Evolutionary conservation across 495 filamentous ascomycete genomes (phyloP), one percentile per base, ranked within the genome.

Genomic region (Penicillium paradoxum): DNA sequence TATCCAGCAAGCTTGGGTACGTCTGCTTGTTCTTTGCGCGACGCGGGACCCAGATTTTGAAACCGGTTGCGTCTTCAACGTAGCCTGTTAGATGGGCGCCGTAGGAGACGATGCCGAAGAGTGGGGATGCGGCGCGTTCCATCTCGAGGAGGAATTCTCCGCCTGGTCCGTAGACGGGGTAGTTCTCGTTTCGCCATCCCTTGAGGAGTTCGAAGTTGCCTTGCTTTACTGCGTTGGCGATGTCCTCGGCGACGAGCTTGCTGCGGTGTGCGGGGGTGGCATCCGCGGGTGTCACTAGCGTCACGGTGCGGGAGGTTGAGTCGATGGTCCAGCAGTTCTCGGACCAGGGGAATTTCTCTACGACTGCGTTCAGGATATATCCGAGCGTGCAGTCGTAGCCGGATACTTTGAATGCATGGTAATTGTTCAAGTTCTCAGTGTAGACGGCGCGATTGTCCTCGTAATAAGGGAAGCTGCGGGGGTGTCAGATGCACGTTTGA

Each of bases 21-120:
- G 90, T 96, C 56, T 88, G 79, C 73, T 97, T 97, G 30, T 67
- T 80, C 38, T 73, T 75, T 21, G 89, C 79, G 9, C 93, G 75
- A 42, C 87, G 76, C 5, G 93, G 90, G 0, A 95, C 81, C 90
- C 93, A 96, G 32, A 99, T 79, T 57, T 83, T 83, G 27, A 95
- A 69, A 0, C 84, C 86, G 33, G 80, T 56, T 14, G 69, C 78
- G 24, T 79, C 72, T n/a, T 71, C 67, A 24, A 86, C 77, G 58
- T 87, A 96, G 7, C 81, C 87, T 10, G 82, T 92, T 82, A 95
- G 83, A 68, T 98, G 95, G 21, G 92, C 86, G 11, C 93, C 93
- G 68, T 95, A 97, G 10, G 84, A 88, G 25, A 89, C 83, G 7
- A 93, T 75, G 8, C 93, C 93, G 45, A 97, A 88, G n/a, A 97